Conservation (phyloP, 768 basidiomycete genomes). For the Amanita pallidorosea region DNA sequence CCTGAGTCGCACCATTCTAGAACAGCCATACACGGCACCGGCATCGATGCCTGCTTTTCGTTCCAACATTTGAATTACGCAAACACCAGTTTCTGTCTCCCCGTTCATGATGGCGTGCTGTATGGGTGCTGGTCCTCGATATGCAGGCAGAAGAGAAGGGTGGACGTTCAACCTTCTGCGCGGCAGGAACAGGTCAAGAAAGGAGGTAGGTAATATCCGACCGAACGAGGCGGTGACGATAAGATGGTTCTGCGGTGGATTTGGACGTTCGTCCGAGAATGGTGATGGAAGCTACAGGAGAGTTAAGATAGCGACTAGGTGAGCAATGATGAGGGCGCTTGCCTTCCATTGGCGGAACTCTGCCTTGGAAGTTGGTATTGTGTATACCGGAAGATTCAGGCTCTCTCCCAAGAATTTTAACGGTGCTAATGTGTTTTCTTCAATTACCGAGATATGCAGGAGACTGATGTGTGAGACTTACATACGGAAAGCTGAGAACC, state of each 20-base stretch:
- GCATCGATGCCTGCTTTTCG: slow-evolving; percentile 64
- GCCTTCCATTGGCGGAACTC: slow-evolving; percentile 63
- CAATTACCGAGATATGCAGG: not conserved
- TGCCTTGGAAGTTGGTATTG: slow-evolving; percentile 46
- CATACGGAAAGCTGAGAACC: slow-evolving; percentile 46
- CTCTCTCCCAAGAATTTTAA: slow-evolving; percentile 49
- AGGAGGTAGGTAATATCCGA: slow-evolving; percentile 57
- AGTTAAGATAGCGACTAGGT: not conserved
- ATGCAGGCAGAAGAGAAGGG: slow-evolving; percentile 76
- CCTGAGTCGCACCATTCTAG: slow-evolving; percentile 37
- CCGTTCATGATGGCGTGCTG: slow-evolving; percentile 71
- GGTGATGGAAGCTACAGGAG: slow-evolving; percentile 28
- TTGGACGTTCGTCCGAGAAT: slow-evolving; percentile 12
- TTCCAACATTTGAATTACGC: slow-evolving; percentile 68
- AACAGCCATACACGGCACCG: slow-evolving; percentile 56
- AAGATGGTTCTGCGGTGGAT: slow-evolving; percentile 31
- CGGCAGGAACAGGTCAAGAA: slow-evolving; percentile 52
- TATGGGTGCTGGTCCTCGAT: slow-evolving; percentile 88
- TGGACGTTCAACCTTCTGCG: slow-evolving; percentile 73
- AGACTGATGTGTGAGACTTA: slow-evolving; percentile 19
- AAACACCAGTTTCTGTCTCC: slow-evolving; percentile 65
- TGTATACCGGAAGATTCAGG: slow-evolving; percentile 41
- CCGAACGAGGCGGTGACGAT: slow-evolving; percentile 89
- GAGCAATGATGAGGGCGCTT: slow-evolving; percentile 8
- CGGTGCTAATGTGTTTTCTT: slow-evolving; percentile 40